Base-by-base conservation (phyloP, 2,329 filamentous ascomycete species). In the Pseudogymnoascus sp. region DNA sequence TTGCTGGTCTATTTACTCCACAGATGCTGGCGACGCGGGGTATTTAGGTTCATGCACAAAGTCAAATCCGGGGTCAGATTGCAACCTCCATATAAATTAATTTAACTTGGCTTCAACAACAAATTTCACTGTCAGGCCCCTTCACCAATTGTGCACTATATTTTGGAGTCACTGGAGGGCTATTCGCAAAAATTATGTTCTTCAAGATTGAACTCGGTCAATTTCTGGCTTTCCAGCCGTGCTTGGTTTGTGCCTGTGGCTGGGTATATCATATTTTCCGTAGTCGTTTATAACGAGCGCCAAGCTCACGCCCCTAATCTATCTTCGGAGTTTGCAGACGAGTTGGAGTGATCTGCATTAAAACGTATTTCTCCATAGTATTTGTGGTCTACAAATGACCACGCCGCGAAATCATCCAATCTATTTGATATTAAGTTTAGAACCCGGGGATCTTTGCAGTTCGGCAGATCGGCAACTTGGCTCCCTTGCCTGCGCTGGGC, bases 41-140 rank as follows among this genome's bases (percentile, higher is more conserved):
- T 31, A 53, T 53, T 53, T 53, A 53, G 46, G 46, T 25, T 53
- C 14, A 53, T 53, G 46, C 46, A 53, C 31, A 11, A 53, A 53
- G 46, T 31, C 46, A 31, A 53, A 53, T 31, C 46, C 25, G 25
- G 46, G 46, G 46, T 53, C 46, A 31, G 25, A 53, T 53, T 53
- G 4, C 23, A 31, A 53, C 46, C 46, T 16, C 46, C 23, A 50
- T 28, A n/a, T 53, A 31, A 28, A 53, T 53, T 53, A 53, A 53
- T 53, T 31, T 53, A 11, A 10, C 25, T 53, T 21, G 46, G 46
- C 46, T 53, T 53, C 14, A n/a, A 16, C 46, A 4, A n/a, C n/a
- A 5, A n/a, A 31, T 14, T 16, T 53, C 8, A 53, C 23, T 16
- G 4, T n/a, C 23, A 28, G 23, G 4, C 7, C 25, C 16, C 14